phyloP scores from a whole-genome alignment of 768 basidiomycete species.

The Russula brevipes region DNA sequence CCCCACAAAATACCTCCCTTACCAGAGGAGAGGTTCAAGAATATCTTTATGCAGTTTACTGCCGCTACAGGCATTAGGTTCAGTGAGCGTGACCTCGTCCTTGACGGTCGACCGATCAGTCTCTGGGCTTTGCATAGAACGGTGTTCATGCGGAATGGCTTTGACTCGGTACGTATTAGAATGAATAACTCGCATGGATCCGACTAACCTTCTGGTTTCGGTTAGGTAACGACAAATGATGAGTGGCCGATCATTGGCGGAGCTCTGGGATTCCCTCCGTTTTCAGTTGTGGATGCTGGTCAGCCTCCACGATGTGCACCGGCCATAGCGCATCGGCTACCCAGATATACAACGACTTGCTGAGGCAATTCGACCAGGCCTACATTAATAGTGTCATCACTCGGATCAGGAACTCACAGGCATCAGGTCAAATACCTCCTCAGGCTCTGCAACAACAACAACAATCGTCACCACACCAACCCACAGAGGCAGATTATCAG shows the following conservation, averaged over 20 bases:
- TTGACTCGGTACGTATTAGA: conserved; percentile 1
- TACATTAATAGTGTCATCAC: too few relatives aligned
- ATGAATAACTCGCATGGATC: not conserved
- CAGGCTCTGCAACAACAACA: not conserved
- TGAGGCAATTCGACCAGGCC: too few relatives aligned
- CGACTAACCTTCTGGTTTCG: not conserved
- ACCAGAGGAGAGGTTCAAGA: conserved; percentile 12
- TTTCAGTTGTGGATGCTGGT: not conserved
- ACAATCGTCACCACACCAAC: conserved; percentile 2
- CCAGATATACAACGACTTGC: too few relatives aligned
- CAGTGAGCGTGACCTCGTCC: conserved; percentile 3
- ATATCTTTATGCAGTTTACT: not conserved
- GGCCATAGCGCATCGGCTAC: too few relatives aligned
- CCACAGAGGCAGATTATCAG: conserved; percentile 11
- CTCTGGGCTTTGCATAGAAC: conserved; percentile 10
- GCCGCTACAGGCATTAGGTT: not conserved
- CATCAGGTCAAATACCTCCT: not conserved
- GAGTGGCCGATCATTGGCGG: conserved; percentile 16
- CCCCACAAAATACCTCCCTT: not conserved
- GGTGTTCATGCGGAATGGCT: conserved; percentile 8
- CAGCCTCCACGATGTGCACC: too few relatives aligned
- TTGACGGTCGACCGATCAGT: conserved; percentile 3
- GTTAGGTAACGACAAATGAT: conserved; percentile 7
- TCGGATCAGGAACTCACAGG: not conserved
- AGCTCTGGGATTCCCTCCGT: conserved; percentile 6